phyloP scores from a whole-genome alignment of 2,329 filamentous ascomycete genomes.

The Pezicula radicicola region DNA sequence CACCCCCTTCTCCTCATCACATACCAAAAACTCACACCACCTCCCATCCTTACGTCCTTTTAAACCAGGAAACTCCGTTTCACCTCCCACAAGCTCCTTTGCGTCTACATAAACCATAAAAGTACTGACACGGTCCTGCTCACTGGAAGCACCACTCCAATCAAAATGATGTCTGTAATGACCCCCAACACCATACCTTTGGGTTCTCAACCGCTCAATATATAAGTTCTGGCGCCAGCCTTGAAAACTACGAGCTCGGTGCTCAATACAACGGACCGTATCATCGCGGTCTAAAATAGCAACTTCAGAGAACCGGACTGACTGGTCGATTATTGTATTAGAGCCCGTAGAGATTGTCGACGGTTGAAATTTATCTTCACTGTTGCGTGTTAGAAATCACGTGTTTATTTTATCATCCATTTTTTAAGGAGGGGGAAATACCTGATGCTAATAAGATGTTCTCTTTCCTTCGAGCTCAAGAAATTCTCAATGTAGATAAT shows the following conservation, averaged over 20 bases:
- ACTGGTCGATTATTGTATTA: constrained; percentile 42
- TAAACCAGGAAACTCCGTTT: constrained; percentile 57
- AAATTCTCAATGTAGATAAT: constrained; percentile 58
- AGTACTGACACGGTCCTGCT: constrained; percentile 44
- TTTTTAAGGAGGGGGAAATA: constrained; percentile 24
- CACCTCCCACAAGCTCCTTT: constrained; percentile 45
- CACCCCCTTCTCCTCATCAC: constrained; percentile 22
- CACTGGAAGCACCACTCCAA: constrained; percentile 43
- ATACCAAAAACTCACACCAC: constrained; percentile 59
- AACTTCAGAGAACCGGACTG: constrained; percentile 49
- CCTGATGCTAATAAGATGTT: constrained; percentile 51
- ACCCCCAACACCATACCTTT: constrained; percentile 57
- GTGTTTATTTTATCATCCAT: constrained; percentile 1
- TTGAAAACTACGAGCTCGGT: constrained; percentile 55
- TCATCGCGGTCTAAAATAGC: constrained; percentile 42
- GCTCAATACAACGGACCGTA: constrained; percentile 55
- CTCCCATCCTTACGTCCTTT: constrained; percentile 33
- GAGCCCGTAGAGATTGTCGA: constrained; percentile 51
- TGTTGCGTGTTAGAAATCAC: constrained; percentile 18
- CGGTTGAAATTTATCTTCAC: constrained; percentile 45
- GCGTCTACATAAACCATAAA: constrained; percentile 60
- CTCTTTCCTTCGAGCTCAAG: constrained; percentile 42
- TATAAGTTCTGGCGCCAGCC: constrained; percentile 56
- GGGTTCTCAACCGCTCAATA: constrained; percentile 58
- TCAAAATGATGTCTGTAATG: constrained; percentile 60